Evolutionary conservation across 2,329 filamentous ascomycete species (phyloP).

Genomic region (Colletotrichum limetticola): DNA sequence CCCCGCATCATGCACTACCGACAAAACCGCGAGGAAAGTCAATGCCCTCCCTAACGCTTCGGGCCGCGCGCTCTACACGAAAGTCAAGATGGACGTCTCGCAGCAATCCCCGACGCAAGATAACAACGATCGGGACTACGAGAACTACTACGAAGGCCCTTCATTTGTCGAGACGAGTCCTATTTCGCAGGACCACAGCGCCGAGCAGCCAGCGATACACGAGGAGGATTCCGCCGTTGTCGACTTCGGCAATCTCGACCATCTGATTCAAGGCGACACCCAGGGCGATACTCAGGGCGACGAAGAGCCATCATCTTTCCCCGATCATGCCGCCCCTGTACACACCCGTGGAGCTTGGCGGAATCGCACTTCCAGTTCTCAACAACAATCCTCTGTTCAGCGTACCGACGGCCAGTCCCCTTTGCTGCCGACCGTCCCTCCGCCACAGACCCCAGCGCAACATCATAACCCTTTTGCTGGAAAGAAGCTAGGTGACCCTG

Average conservation of each 20-base stretch:
- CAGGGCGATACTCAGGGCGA: conserved; percentile 54
- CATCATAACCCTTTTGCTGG: conserved; percentile 60
- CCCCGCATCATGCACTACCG: conserved; percentile 16
- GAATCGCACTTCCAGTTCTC: conserved; percentile 46
- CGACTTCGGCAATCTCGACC: conserved; percentile 52
- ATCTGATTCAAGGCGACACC: conserved; percentile 50
- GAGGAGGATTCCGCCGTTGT: conserved; percentile 63
- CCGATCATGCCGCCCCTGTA: conserved; percentile 46
- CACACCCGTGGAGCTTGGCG: conserved; percentile 53
- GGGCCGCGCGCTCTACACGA: conserved; percentile 2
- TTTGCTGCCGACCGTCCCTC: conserved; percentile 39
- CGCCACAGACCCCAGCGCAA: conserved; percentile 61
- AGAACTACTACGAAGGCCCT: conserved; percentile 41
- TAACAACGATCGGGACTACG: conserved; percentile 67
- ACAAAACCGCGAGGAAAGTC: conserved; percentile 13
- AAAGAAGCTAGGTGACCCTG: conserved; percentile 45
- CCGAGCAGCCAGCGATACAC: conserved; percentile 48
- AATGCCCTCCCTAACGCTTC: conserved; percentile 32
- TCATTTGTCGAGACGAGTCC: conserved; percentile 32
- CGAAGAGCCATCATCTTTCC: conserved; percentile 47
- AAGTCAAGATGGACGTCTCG: conserved; percentile 56
- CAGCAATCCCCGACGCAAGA: conserved; percentile 66
- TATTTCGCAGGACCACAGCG: conserved; percentile 37
- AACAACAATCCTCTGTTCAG: conserved; percentile 41
- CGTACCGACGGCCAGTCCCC: conserved; percentile 42